Base-by-base conservation (phyloP, 345 rosid genomes). In the Salix suchowensis region DNA sequence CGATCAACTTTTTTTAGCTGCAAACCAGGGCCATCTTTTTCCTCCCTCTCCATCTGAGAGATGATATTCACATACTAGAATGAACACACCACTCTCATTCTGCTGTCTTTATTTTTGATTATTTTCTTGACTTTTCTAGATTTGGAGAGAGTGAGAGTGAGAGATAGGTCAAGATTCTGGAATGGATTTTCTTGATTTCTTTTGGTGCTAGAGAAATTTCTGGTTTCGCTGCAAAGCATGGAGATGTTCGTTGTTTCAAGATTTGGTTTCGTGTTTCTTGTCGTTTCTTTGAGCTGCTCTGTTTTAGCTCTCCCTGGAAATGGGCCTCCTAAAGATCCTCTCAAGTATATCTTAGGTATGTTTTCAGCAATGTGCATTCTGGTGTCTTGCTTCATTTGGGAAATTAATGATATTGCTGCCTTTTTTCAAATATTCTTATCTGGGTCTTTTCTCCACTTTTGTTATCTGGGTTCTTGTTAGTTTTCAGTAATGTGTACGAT, bases 271-370 rank as follows among this genome's bases (percentile, higher is more conserved):
- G 77, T 71, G 66, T 26, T 74, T 75, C 75, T 83, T 65, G 15
- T 52, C 82, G 81, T 84, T 74, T 83, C 74, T 74, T 66, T 70
- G 23, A 76, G 74, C 82, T 60, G 52, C 65, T 77, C 83, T 7
- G 62, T 80, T 70, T 76, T 81, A 23, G 82, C 83, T 54, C 54
- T 80, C 74, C 42, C 83, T 68, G 77, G 42, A 21, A 67, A 82
- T 79, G 79, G 55, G 30, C 46, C 81, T 40, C 5, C 50, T 48
- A 78, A 65, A 44, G 91, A 88, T 78, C 85, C 89, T 73, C 77
- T 89, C 67, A 91, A 86, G 87, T 81, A 85, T 62, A 85, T 89
- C 48, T 77, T 91, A 82, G 98, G 98, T 92, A 71, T 21, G 84
- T 76, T 23, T 37, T 68, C 32, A 0, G 30, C 30, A 19, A 6